Evolutionary conservation across 306 rosid genomes (phyloP).

Genomic region (Sindora glabra): DNA sequence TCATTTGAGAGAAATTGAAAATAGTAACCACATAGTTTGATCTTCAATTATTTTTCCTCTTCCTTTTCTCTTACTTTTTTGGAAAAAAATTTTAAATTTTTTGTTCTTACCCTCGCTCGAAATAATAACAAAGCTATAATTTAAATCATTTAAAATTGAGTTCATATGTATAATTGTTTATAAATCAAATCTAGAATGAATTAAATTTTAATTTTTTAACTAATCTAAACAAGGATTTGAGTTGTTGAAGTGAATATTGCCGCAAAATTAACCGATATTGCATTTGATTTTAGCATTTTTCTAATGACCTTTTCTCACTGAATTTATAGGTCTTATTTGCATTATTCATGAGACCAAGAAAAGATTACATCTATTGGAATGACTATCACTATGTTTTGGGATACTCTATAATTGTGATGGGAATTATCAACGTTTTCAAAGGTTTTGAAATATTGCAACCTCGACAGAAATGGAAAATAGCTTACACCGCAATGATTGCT

Average conservation of each 20-base stretch:
- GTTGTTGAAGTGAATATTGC: neutral
- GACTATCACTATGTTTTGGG: constrained; percentile 76
- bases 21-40: too few species aligned
- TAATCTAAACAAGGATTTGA: too few species aligned
- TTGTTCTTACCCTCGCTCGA: too few species aligned
- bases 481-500: constrained; percentile 33
- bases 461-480: constrained; percentile 45
- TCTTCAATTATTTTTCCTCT: too few species aligned
- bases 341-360: constrained; percentile 61
- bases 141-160: too few species aligned
- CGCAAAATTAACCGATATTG: neutral
- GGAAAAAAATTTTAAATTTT: too few species aligned
- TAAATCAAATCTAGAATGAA: too few species aligned
- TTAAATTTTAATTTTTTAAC: too few species aligned
- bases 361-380: constrained; percentile 81
- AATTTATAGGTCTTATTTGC: constrained; percentile 61
- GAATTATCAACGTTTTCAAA: constrained; percentile 63
- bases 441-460: constrained; percentile 57
- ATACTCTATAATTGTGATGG: constrained; percentile 40
- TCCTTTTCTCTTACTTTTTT: too few species aligned
- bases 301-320: neutral
- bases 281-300: neutral
- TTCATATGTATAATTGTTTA: too few species aligned
- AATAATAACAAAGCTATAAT: too few species aligned
- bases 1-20: too few species aligned